Evolutionary conservation across 345 rosid species (phyloP), one percentile per base, ranked within the genome.

Genomic region (Camelina laxa): DNA sequence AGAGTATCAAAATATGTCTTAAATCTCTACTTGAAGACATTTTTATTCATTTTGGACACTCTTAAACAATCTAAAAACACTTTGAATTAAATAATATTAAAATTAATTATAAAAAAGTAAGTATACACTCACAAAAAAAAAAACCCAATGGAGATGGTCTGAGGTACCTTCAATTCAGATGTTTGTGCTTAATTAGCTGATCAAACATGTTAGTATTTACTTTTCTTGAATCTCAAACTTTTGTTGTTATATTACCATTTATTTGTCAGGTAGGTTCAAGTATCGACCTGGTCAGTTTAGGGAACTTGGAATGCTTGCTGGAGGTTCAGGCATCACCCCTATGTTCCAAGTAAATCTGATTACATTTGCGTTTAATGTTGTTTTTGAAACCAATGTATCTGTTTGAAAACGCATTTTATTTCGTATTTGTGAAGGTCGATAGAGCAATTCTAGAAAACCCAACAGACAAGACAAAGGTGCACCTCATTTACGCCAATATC

Each of bases 291-390:
- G 91, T 61, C 84, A 88, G 83, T 91, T 88, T 81, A 89, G 94
- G 82, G 99, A 90, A 67, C 89, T 92, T 53, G 99, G 99, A 65
- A 95, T 95, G 98, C 77, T 91, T 78, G 97, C 96, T 57, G 99
- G 99, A 67, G 99, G 99, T 51, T 87, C 99, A 75, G 99, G 99
- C 77, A 95, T 95, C 77, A 92, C 99, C 79, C 99, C 98, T 24
- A 95, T 92, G 99, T 95, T 88, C 86, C 99, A 95, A 84, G 99
- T 92, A 84, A 47, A 45, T 54, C 77, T 49, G 10, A 33, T 35
- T 24, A 19, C 53, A 38, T 47, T 38, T 61, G 42, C 35, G 16
- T 60, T 7, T 42, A 4, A 30, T 27, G 7, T 49, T 1, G 0
- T 20, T 15, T 24, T 16, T n/a, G 49, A 19, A 60, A 45, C 53